Conservation (phyloP, 208 protist genomes). For the Wallacemonas sp. region DNA sequence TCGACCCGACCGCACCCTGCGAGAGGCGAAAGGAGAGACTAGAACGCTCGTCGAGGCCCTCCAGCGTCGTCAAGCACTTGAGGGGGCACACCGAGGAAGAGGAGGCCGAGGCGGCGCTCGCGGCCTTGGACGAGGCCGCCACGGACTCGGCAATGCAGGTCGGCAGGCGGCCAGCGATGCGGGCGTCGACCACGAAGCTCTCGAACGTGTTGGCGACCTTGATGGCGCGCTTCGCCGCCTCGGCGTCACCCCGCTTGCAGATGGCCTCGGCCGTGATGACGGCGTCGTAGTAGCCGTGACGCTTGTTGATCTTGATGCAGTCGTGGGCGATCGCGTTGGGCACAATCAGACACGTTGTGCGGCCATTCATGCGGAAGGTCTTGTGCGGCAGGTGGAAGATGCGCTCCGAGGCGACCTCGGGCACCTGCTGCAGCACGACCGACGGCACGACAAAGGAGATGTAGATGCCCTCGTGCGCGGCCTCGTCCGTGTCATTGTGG, state of each 20-base stretch:
- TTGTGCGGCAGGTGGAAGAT: constrained; percentile 66
- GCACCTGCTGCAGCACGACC: constrained; percentile 65
- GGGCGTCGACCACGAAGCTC: constrained; percentile 78
- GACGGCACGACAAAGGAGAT: constrained; percentile 70
- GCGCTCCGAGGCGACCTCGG: constrained; percentile 43
- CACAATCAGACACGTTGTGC: constrained; percentile 80
- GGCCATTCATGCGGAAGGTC: constrained; percentile 59
- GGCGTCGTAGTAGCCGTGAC: constrained; percentile 84
- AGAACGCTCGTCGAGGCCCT: constrained; percentile 55
- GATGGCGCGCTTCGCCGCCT: constrained; percentile 53
- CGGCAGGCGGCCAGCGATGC: constrained; percentile 73
- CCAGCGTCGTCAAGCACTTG: constrained; percentile 58
- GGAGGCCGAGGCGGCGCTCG: not conserved
- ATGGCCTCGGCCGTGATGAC: constrained; percentile 87
- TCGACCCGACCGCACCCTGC: constrained; percentile 47
- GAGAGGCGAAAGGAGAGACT: constrained; percentile 70
- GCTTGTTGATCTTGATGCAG: constrained; percentile 86
- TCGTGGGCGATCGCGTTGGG: constrained; percentile 70
- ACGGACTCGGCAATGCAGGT: constrained; percentile 39
- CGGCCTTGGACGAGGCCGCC: not conserved
- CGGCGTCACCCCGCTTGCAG: constrained; percentile 65
- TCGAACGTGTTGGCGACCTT: constrained; percentile 78
- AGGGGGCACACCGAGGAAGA: constrained; percentile 16
- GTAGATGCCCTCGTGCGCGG: constrained; percentile 52
- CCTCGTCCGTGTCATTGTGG: constrained; percentile 29